Evolutionary conservation across 352 stramenopile species (phyloP).

Genomic region (Globisporangium yorkense): DNA sequence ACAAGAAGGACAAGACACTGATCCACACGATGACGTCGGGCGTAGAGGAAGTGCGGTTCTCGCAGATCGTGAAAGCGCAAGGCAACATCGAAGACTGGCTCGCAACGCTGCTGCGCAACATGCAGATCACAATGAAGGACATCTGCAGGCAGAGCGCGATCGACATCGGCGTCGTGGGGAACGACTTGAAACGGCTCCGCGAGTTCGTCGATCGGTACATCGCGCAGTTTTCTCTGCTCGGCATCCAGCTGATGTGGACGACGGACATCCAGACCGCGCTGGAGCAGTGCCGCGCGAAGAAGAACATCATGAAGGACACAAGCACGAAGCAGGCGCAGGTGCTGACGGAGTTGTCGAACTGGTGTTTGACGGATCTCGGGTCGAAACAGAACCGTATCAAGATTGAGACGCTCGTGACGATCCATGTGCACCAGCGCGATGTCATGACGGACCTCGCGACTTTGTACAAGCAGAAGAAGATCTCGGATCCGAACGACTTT

Average conservation of each 20-base stretch:
- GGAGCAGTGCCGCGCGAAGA: conserved; percentile 93
- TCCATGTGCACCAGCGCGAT: conserved; percentile 97
- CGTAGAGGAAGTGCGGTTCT: conserved; percentile 94
- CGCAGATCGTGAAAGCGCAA: conserved; percentile 92
- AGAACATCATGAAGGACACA: conserved; percentile 98
- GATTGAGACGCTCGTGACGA: conserved; percentile 97
- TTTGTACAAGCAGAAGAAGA: conserved; percentile 95
- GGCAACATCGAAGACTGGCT: conserved; percentile 99
- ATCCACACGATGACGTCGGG: conserved; percentile 92
- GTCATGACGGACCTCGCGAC: conserved; percentile 93
- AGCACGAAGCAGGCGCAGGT: conserved; percentile 92
- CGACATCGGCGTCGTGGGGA: conserved; percentile 90
- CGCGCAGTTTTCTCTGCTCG: conserved; percentile 93
- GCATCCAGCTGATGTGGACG: conserved; percentile 97
- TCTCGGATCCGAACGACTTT: conserved; percentile 97
- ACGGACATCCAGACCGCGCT: conserved; percentile 94
- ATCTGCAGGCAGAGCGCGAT: conserved; percentile 91
- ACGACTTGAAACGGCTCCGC: conserved; percentile 88
- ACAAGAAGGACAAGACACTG: conserved; percentile 98
- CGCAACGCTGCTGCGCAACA: conserved; percentile 90
- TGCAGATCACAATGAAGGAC: conserved; percentile 98
- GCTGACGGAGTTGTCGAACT: conserved; percentile 92
- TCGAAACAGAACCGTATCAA: conserved; percentile 97
- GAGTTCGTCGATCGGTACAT: conserved; percentile 95
- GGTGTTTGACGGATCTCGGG: conserved; percentile 95